Base-by-base conservation (phyloP, 306 rosid genomes). In the Cicer pinnatifidum region DNA sequence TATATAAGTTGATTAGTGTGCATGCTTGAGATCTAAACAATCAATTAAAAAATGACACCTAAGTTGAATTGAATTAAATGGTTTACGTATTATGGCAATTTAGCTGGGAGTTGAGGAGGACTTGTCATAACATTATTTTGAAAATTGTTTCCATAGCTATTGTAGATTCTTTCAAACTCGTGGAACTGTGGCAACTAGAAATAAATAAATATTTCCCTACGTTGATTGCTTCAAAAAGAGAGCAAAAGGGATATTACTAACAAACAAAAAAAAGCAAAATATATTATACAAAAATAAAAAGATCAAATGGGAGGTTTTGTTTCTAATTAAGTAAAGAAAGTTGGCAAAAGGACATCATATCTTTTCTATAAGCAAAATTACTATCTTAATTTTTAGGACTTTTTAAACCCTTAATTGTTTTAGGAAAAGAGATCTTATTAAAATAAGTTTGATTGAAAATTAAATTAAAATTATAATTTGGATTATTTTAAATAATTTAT, bases 301-400 rank as follows among this genome's bases (percentile, higher is more conserved):
- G 35, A 28, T 28, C 35, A 28, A 28, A 28, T 9, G 17, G 9
- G 9, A 6, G 16, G 13, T 11, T 58, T 61, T 37, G 66, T 59
- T 61, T 7, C 6, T n/a, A n/a, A n/a, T n/a, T 61, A 61, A 64
- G 8, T 38, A 64, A 58, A 62, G 73, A 72, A 77, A 82, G 73
- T 19, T 11, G 67, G 23, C 7, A 71, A 80, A 71, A 62, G 64
- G 78, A 81, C 63, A 16, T 33, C 23, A 56, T 59, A 54, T 62
- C 63, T 75, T 75, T 61, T 69, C 50, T 16, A 13, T 9, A 6
- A n/a, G 28, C 10, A 33, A 3, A 15, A 52, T 52, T 56, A 56
- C 57, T 3, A 28, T 28, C 35, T 28, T 28, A 28, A 3, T 28
- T 28, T 28, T 28, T 28, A 28, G 35, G 5, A 28, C 5, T 28